Evolutionary conservation across 345 rosid genomes (phyloP).

Genomic region (Excoecaria cochinchinensis): DNA sequence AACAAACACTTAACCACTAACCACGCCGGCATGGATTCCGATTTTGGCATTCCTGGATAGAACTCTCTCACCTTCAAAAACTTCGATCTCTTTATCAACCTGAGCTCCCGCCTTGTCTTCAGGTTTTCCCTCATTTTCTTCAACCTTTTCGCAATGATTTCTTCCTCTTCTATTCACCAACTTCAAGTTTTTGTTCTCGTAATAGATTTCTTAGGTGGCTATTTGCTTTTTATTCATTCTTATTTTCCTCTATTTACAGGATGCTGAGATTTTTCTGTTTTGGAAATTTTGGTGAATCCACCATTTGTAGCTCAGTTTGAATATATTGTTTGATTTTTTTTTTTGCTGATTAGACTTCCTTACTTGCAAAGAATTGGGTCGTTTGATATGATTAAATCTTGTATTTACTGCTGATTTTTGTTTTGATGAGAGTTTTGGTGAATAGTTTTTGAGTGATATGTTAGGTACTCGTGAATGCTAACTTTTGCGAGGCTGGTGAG

Average conservation of each 20-base stretch:
- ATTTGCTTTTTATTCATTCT: not conserved
- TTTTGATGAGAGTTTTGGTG: not conserved
- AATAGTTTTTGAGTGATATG: not conserved
- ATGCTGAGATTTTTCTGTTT: not conserved
- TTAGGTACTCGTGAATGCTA: too few species aligned
- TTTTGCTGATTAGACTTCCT: conserved; percentile 10
- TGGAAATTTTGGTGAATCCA: not conserved
- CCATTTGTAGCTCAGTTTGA: not conserved
- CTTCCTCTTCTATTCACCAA: conserved; percentile 3
- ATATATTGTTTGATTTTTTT: not conserved
- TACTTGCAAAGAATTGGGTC: not conserved
- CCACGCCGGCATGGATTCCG: conserved; percentile 69
- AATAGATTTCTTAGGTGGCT: not conserved
- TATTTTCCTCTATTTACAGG: not conserved
- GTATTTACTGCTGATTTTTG: not conserved
- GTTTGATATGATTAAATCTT: conserved; percentile 14
- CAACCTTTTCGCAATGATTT: not conserved
- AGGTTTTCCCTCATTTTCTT: conserved; percentile 39
- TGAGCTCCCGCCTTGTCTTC: conserved; percentile 89
- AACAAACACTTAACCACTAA: not conserved
- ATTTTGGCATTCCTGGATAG: conserved; percentile 89
- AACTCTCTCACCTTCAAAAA: conserved; percentile 85
- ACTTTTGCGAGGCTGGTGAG: too few species aligned
- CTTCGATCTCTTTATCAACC: conserved; percentile 81
- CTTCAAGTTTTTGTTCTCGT: not conserved